Evolutionary conservation across 768 basidiomycete species (phyloP).

Genomic region (Podaxis sp.): DNA sequence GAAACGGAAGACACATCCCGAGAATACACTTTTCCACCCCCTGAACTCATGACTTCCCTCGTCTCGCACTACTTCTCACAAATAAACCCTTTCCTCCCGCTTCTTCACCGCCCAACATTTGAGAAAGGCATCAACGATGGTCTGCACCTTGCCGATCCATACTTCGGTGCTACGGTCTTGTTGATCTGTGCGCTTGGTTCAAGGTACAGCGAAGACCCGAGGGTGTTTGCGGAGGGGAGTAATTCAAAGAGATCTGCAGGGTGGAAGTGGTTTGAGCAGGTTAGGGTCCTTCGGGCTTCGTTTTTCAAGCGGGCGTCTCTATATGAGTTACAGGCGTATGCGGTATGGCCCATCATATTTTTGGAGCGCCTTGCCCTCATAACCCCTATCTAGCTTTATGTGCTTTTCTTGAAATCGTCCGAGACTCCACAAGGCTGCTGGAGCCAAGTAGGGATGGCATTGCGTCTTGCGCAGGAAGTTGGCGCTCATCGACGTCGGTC

Average conservation of each 20-base stretch:
- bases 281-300: slow-evolving; percentile 59
- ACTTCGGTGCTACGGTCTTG: slow-evolving; percentile 53
- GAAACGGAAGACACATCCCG: slow-evolving; percentile 24
- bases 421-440: slow-evolving; percentile 56
- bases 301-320: slow-evolving; percentile 60
- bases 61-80: slow-evolving; percentile 67
- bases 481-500: slow-evolving; percentile 59
- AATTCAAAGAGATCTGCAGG: slow-evolving; percentile 49
- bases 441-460: slow-evolving; percentile 64
- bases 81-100: slow-evolving; percentile 55
- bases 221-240: slow-evolving; percentile 49
- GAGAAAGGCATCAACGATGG: slow-evolving; percentile 47
- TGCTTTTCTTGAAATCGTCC: slow-evolving; percentile 48
- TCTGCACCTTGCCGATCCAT: slow-evolving; percentile 47
- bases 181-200: slow-evolving; percentile 70
- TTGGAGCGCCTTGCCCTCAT: slow-evolving; percentile 4
- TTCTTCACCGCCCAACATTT: slow-evolving; percentile 76
- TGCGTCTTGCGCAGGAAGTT: slow-evolving; percentile 74
- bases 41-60: slow-evolving; percentile 52
- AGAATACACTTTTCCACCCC: slow-evolving; percentile 47
- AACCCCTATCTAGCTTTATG: slow-evolving; percentile 38
- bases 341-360: slow-evolving; percentile 39
- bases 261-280: slow-evolving; percentile 68
- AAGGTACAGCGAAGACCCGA: slow-evolving; percentile 58
- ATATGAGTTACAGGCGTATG: slow-evolving; percentile 72